Evolutionary conservation across 306 rosid genomes (phyloP).

Genomic region (Fragaria vesca): DNA sequence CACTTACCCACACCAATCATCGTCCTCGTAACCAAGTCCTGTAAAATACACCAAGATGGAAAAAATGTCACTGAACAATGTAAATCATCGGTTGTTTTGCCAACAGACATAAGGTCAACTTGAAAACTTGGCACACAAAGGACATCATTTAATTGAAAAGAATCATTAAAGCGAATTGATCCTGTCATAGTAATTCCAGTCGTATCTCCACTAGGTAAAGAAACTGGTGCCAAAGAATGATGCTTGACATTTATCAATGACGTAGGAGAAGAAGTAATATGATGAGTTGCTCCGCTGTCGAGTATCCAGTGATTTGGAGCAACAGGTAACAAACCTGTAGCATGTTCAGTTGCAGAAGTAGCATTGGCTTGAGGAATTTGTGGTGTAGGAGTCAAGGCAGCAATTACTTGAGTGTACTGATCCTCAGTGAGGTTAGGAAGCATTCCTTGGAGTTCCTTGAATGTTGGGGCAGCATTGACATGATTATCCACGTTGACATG

Average conservation of each 20-base stretch:
- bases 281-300: background rate
- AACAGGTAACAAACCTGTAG: background rate
- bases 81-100: no score
- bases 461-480: background rate
- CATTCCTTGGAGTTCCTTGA: no score
- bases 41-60: no score
- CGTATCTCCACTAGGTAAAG: background rate
- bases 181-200: background rate
- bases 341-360: background rate
- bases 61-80: no score
- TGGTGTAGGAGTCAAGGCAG: background rate
- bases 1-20: no score
- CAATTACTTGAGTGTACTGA: background rate
- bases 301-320: background rate
- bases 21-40: no score
- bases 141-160: background rate
- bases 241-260: background rate
- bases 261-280: background rate
- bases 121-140: background rate
- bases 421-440: no score
- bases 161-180: background rate
- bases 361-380: background rate
- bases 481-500: background rate
- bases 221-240: background rate
- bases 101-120: background rate